These are phyloP conservation scores for Tricharina praecox DNA, from an alignment of 495 filamentous ascomycete genomes.

Conservation along the genomic window DNA sequence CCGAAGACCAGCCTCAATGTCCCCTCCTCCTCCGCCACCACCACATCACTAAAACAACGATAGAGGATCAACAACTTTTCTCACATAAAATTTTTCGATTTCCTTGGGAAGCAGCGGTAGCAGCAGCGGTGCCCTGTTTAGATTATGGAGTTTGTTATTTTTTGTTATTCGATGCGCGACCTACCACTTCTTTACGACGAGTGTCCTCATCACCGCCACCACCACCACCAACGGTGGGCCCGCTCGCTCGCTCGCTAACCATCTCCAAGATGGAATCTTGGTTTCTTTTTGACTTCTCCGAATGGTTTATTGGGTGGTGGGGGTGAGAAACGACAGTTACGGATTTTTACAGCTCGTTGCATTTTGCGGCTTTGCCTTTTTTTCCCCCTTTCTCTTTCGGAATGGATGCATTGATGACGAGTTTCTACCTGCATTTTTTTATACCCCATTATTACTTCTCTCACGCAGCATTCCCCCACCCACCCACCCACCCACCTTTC, in stretches of 20 bases:
- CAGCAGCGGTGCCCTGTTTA: not conserved
- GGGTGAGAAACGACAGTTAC: not conserved
- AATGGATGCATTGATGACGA: not conserved
- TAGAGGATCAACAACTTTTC: not conserved
- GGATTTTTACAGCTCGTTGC: not conserved
- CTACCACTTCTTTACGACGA: not conserved
- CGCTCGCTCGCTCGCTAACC: no score
- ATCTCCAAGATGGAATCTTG: no score
- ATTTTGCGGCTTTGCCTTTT: not conserved
- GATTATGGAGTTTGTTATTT: not conserved
- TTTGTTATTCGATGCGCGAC: not conserved
- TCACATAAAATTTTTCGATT: not conserved
- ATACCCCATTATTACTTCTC: not conserved
- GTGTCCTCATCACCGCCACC: no score
- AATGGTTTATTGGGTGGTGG: not conserved
- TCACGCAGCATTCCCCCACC: not conserved
- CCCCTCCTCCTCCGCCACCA: no score
- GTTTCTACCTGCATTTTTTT: not conserved
- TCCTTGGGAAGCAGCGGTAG: not conserved
- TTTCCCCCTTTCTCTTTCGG: no score
- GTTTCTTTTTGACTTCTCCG: not conserved
- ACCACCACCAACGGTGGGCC: no score
- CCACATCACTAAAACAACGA: not conserved
- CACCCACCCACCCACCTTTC: no score
- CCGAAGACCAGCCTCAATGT: slow-evolving; percentile 12